Percentiles rank a stretch among this genome's conserved stretches.
phyloP scores from a whole-genome alignment of 169 alveolate genomes.

The Cystoisospora suis region DNA sequence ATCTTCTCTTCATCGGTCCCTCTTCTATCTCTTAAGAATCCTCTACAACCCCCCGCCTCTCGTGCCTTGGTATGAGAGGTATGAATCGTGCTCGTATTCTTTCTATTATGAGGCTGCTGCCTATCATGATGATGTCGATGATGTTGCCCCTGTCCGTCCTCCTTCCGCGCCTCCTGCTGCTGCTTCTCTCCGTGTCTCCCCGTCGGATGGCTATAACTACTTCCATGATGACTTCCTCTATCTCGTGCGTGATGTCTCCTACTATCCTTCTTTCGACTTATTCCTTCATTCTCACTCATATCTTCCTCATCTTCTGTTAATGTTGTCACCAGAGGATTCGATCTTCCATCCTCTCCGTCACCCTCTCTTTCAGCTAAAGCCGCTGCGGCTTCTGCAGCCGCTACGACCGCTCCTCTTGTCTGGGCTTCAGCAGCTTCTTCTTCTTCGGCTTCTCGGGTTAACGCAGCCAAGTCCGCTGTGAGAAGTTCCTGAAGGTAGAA shows the following conservation, averaged over 20 bases:
- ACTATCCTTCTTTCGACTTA: neutral
- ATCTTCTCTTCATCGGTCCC: neutral
- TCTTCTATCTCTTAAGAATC: too few species aligned
- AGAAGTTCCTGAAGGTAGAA: constrained; percentile 4
- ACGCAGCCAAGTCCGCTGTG: constrained; percentile 12
- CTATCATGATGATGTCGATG: neutral
- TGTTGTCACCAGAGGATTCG: constrained; percentile 15
- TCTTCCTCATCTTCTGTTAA: constrained; percentile 8
- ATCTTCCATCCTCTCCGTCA: neutral
- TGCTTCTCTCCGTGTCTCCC: neutral
- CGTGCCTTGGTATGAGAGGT: too few species aligned
- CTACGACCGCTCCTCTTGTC: neutral
- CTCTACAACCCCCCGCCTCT: too few species aligned
- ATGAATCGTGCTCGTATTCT: neutral
- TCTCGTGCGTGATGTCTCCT: neutral
- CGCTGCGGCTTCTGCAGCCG: constrained; percentile 30
- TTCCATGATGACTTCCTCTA: neutral
- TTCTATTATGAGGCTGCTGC: neutral
- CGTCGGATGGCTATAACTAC: neutral
- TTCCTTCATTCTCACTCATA: neutral
- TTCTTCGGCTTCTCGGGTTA: constrained; percentile 35
- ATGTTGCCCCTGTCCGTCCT: neutral
- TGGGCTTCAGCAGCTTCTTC: constrained; percentile 47
- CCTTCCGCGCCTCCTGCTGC: neutral
- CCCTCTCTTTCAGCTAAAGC: neutral